These are phyloP conservation scores for Epithemia pelagica DNA, from an alignment of 108 stramenopile species.

Conservation along the genomic window DNA sequence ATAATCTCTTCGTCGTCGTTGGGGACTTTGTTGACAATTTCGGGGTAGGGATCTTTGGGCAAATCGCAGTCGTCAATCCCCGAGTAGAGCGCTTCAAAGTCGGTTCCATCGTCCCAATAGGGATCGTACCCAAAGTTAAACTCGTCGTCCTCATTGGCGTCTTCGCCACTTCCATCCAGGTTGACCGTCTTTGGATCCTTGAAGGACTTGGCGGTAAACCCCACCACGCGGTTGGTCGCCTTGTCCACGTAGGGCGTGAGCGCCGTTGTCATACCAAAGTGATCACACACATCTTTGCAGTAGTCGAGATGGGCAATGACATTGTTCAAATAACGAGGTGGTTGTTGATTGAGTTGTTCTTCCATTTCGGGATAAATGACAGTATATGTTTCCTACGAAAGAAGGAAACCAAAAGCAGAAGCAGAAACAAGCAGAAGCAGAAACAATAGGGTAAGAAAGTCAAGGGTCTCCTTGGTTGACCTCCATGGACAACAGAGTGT, in stretches of 20 bases:
- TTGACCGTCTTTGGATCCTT: slow-evolving; percentile 27
- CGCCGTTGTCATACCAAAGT: slow-evolving; percentile 65
- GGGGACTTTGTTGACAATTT: slow-evolving; percentile 56
- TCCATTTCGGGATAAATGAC: slow-evolving; percentile 67
- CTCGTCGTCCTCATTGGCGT: slow-evolving; percentile 15
- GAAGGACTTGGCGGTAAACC: slow-evolving; percentile 71
- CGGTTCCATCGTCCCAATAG: slow-evolving; percentile 82
- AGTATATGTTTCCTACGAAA: slow-evolving; percentile 41
- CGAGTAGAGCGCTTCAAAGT: slow-evolving; percentile 58
- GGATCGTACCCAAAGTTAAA: slow-evolving; percentile 77
- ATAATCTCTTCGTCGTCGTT: slow-evolving; percentile 58
- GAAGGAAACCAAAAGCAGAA: not conserved
- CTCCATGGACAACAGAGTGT: no score
- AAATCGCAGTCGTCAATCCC: slow-evolving; percentile 44
- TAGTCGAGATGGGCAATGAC: slow-evolving; percentile 72
- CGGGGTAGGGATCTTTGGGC: slow-evolving; percentile 31
- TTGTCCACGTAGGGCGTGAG: slow-evolving; percentile 38
- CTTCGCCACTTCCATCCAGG: not conserved
- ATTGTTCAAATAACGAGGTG: slow-evolving; percentile 42
- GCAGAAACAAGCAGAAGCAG: not conserved
- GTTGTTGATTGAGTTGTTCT: slow-evolving; percentile 22
- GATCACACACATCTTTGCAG: slow-evolving; percentile 84
- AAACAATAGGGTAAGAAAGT: no score
- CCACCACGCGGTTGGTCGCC: slow-evolving; percentile 25
- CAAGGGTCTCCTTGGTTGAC: no score